Evolutionary conservation across 768 basidiomycete genomes (phyloP).

Genomic region (Amanita thiersii): DNA sequence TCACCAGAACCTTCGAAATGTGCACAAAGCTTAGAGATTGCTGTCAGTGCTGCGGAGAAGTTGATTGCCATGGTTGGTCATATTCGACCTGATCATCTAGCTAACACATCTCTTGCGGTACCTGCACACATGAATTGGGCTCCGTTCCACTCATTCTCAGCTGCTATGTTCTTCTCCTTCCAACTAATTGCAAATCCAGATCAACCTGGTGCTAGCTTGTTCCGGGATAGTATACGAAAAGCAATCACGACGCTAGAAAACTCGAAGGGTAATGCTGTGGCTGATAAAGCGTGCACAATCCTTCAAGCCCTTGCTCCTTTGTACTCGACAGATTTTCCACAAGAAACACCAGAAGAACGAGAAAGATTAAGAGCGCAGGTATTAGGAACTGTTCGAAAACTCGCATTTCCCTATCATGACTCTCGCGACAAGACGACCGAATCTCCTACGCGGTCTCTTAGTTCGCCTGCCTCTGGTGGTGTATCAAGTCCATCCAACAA

Average conservation of each 20-base stretch:
- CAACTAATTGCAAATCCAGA: slow-evolving; percentile 76
- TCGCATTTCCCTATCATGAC: slow-evolving; percentile 79
- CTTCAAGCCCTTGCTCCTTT: slow-evolving; percentile 64
- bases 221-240: slow-evolving; percentile 69
- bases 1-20: slow-evolving; percentile 33
- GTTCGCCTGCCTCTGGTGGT: slow-evolving; percentile 51
- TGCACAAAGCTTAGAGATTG: slow-evolving; percentile 60
- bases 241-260: slow-evolving; percentile 60
- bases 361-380: slow-evolving; percentile 56
- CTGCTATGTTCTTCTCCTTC: slow-evolving; percentile 90
- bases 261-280: slow-evolving; percentile 54
- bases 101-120: slow-evolving; percentile 59
- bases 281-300: slow-evolving; percentile 69
- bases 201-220: slow-evolving; percentile 69
- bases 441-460: slow-evolving; percentile 39
- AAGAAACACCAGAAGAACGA: slow-evolving; percentile 37
- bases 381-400: slow-evolving; percentile 58
- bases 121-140: slow-evolving; percentile 83
- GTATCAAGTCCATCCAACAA: slow-evolving; percentile 48
- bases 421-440: slow-evolving; percentile 16
- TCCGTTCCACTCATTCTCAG: slow-evolving; percentile 78
- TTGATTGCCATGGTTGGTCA: slow-evolving; percentile 73
- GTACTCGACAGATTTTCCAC: slow-evolving; percentile 58
- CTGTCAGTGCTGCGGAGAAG: slow-evolving; percentile 69
- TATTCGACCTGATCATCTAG: slow-evolving; percentile 68